Evolutionary conservation across 352 stramenopile species (phyloP).

Genomic region (Globisporangium irregulare): DNA sequence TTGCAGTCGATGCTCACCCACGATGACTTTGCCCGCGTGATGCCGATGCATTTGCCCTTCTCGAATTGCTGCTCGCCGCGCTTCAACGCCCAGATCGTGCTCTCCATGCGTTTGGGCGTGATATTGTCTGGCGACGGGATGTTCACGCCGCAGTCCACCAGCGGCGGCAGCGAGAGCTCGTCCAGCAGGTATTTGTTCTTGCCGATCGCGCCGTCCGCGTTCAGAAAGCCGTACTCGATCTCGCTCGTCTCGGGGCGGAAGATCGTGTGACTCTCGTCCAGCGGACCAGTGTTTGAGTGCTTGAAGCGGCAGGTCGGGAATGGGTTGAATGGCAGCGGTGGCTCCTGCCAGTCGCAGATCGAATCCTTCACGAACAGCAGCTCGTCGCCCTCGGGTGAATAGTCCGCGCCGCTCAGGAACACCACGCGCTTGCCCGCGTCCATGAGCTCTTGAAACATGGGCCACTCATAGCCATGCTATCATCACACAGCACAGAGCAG

Average conservation of each 20-base stretch:
- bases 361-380: conserved; percentile 74
- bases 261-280: conserved; percentile 51
- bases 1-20: conserved; percentile 67
- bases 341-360: conserved; percentile 81
- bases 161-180: conserved; percentile 55
- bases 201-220: conserved; percentile 69
- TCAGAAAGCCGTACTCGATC: conserved; percentile 82
- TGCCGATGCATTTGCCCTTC: conserved; percentile 43
- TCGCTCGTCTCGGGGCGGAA: conserved; percentile 84
- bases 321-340: conserved; percentile 47
- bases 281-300: conserved; percentile 33
- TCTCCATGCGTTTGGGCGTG: conserved; percentile 79
- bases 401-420: conserved; percentile 79
- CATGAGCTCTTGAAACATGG: conserved; percentile 62
- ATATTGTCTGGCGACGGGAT: conserved; percentile 82
- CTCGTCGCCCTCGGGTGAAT: conserved; percentile 53
- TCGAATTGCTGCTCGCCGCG: conserved; percentile 31
- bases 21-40: conserved; percentile 31
- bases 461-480: conserved; percentile 53
- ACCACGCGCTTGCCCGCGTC: conserved; percentile 61
- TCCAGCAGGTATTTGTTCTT: conserved; percentile 66
- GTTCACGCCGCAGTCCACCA: conserved; percentile 73
- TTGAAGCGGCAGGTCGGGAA: conserved; percentile 65
- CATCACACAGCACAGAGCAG: neutral
- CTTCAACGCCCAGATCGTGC: conserved; percentile 57